Evolutionary conservation across 2,329 filamentous ascomycete genomes (phyloP).

Genomic region (Colletotrichum euphorbiae): DNA sequence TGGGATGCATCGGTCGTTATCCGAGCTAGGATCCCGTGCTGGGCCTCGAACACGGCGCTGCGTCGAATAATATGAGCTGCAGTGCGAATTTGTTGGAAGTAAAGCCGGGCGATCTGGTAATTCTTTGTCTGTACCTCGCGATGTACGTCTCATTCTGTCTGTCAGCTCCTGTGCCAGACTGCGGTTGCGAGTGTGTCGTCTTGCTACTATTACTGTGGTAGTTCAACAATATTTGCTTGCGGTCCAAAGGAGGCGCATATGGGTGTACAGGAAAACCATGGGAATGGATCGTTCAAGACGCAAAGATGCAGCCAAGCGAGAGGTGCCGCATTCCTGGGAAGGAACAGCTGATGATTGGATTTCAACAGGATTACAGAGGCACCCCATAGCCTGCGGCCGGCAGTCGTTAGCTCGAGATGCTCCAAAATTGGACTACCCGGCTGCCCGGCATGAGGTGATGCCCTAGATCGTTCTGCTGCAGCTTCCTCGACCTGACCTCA

Average conservation of each 20-base stretch:
- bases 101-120: slow-evolving; percentile 5
- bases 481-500: not conserved
- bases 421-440: slow-evolving; percentile 13
- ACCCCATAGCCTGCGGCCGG: slow-evolving; percentile 18
- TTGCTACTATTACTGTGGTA: too few species aligned
- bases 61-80: slow-evolving; percentile 24
- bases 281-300: slow-evolving; percentile 1
- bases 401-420: slow-evolving; percentile 29
- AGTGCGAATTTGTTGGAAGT: slow-evolving; percentile 2
- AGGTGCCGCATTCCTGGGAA: slow-evolving; percentile 24
- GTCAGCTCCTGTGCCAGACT: not conserved
- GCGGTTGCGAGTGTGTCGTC: not conserved
- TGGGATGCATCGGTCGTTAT: slow-evolving; percentile 12
- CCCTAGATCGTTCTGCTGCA: slow-evolving; percentile 16
- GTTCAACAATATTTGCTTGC: not conserved
- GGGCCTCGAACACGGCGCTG: slow-evolving; percentile 21
- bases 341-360: slow-evolving; percentile 4
- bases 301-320: slow-evolving; percentile 2
- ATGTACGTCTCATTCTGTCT: not conserved
- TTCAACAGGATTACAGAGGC: slow-evolving; percentile 13
- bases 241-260: not conserved
- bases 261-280: not conserved
- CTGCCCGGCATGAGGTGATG: slow-evolving; percentile 23
- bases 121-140: not conserved
- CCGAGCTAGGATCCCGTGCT: slow-evolving; percentile 34